Percentiles rank a stretch among this genome's conserved stretches.
phyloP scores from a whole-genome alignment of 768 basidiomycete species.

The Boletus barrowsii region DNA sequence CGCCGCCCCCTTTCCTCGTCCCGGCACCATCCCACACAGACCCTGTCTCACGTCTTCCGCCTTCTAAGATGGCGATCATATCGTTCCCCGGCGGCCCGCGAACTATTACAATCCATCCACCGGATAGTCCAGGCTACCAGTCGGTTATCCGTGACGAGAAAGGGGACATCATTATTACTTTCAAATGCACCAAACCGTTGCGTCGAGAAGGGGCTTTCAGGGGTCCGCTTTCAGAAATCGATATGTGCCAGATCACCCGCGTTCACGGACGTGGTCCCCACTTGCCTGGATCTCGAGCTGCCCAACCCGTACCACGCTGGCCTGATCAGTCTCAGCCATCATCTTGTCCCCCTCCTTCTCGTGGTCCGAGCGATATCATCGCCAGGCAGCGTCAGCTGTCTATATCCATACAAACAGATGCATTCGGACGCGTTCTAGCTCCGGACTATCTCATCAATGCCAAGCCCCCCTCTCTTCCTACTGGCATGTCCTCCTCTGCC shows the following conservation, averaged over 20 bases:
- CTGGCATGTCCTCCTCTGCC: background rate
- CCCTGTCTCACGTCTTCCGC: background rate
- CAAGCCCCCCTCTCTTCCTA: background rate
- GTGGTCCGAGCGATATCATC: slow-evolving; percentile 4
- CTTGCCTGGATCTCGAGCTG: background rate
- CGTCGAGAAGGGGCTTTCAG: slow-evolving; percentile 23
- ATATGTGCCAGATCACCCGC: slow-evolving; percentile 1
- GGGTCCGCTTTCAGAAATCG: slow-evolving; percentile 4
- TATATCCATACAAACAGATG: slow-evolving; percentile 2
- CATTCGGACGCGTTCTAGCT: slow-evolving; percentile 7
- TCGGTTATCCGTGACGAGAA: slow-evolving; percentile 16
- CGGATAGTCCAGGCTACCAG: slow-evolving; percentile 8
- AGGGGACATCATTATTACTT: slow-evolving; percentile 13
- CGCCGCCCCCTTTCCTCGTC: background rate
- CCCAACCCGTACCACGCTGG: slow-evolving; percentile 8
- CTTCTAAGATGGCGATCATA: slow-evolving; percentile 5
- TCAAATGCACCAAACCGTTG: slow-evolving; percentile 10
- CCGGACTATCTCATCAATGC: background rate
- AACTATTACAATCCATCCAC: slow-evolving; percentile 23
- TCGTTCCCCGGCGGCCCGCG: slow-evolving; percentile 22
- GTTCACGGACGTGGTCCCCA: slow-evolving; percentile 18
- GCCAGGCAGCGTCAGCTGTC: slow-evolving; percentile 9
- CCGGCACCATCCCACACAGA: background rate
- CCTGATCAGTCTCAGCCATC: slow-evolving; percentile 5
- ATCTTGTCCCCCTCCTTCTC: background rate